phyloP scores from a whole-genome alignment of 345 rosid genomes.

The Leavenworthia alabamica region DNA sequence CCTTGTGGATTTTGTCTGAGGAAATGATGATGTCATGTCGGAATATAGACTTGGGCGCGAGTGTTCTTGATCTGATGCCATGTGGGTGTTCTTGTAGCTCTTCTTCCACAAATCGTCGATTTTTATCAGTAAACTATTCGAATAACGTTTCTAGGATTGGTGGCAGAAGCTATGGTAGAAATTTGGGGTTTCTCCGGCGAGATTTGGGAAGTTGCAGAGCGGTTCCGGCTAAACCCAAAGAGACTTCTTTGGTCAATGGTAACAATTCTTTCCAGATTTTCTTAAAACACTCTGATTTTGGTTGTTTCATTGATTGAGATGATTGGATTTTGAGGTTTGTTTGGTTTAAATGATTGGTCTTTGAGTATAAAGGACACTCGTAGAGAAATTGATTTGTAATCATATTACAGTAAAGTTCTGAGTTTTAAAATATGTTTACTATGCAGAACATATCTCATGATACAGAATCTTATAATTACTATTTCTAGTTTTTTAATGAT shows the following conservation, averaged over 20 bases:
- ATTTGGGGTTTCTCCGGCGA: constrained; percentile 44
- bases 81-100: constrained; percentile 58
- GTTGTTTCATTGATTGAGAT: constrained; percentile 2
- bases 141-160: constrained; percentile 33
- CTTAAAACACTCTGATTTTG: not conserved
- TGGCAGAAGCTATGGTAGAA: constrained; percentile 33
- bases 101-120: constrained; percentile 33
- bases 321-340: too few relatives aligned
- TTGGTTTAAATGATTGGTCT: too few relatives aligned
- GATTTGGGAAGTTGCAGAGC: constrained; percentile 42
- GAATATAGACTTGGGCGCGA: constrained; percentile 56
- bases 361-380: too few relatives aligned
- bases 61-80: constrained; percentile 51
- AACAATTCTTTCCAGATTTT: constrained; percentile 4
- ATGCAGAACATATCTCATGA: too few relatives aligned
- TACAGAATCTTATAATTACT: too few relatives aligned
- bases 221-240: constrained; percentile 59
- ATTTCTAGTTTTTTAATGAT: too few relatives aligned
- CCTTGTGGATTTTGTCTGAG: constrained; percentile 33
- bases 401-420: too few relatives aligned
- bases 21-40: constrained; percentile 70
- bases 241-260: constrained; percentile 48
- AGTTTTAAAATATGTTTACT: too few relatives aligned
- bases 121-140: constrained; percentile 31
- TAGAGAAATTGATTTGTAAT: too few relatives aligned